Percentiles rank a stretch among this genome's conserved stretches.
phyloP scores from a whole-genome alignment of 768 basidiomycete species.

The Pleurotus tuoliensis region DNA sequence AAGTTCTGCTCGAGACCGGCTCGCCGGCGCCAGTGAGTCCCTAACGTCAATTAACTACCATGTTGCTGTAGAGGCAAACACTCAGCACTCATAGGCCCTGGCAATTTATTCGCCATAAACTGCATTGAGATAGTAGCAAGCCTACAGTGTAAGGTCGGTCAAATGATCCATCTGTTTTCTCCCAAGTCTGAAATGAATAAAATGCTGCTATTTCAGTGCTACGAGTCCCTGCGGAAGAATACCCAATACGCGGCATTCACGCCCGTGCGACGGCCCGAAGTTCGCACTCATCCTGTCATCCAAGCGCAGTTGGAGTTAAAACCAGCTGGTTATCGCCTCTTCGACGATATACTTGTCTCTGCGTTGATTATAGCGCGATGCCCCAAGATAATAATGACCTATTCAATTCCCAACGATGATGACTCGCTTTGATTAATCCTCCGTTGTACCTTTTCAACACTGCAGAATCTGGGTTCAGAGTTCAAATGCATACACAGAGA shows the following conservation, averaged over 20 bases:
- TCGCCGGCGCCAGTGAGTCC: not conserved
- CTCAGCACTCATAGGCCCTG: not conserved
- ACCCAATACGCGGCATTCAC: constrained; percentile 11
- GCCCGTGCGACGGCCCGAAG: constrained; percentile 2
- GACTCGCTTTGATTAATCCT: no score
- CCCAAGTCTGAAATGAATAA: no score
- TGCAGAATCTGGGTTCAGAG: no score
- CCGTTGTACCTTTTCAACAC: no score
- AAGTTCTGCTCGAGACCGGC: not conserved
- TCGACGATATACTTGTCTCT: constrained; percentile 31
- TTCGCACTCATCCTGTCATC: constrained; percentile 4
- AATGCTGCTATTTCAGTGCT: constrained; percentile 2
- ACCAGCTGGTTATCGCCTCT: constrained; percentile 20
- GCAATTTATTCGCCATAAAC: not conserved
- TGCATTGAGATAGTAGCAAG: not conserved
- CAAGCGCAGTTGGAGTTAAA: constrained; percentile 18
- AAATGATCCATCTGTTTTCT: not conserved
- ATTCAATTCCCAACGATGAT: not conserved
- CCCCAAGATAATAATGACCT: not conserved
- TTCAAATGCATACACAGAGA: no score
- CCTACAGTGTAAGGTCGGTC: not conserved
- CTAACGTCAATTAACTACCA: no score
- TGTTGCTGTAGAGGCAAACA: no score
- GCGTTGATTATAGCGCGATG: constrained; percentile 22
- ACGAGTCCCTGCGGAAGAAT: not conserved